Conservation (phyloP, 768 basidiomycete genomes). For the Psilocybe sp. region DNA sequence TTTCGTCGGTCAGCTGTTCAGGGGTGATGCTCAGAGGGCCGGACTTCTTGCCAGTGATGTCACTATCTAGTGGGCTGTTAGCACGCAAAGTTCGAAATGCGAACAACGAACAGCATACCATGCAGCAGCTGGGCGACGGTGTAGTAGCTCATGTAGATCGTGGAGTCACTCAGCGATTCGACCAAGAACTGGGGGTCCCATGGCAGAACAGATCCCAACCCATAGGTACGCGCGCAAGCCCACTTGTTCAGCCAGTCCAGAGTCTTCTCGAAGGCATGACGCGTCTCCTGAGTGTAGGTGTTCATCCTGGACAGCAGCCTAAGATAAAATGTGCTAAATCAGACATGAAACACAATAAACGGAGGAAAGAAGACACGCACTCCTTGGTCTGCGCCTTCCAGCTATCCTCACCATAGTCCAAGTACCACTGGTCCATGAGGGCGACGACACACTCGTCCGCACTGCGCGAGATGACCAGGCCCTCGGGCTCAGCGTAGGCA, state of each 20-base stretch:
- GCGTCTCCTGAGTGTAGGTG: conserved; percentile 87
- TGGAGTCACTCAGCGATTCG: conserved; percentile 95
- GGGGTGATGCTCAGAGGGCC: conserved; percentile 84
- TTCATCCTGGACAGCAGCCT: conserved; percentile 86
- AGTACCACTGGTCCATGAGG: conserved; percentile 98
- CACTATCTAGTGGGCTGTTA: conserved; percentile 38
- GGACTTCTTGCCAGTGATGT: conserved; percentile 70
- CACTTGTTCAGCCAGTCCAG: conserved; percentile 96
- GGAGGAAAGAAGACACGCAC: conserved; percentile 40
- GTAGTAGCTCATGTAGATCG: conserved; percentile 98
- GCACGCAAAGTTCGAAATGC: background rate
- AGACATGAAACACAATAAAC: conserved; percentile 4
- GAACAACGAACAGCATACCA: conserved; percentile 42
- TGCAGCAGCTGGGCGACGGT: conserved; percentile 91
- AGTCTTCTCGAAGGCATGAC: conserved; percentile 87
- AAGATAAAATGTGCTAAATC: conserved; percentile 6
- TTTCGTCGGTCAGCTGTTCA: conserved; percentile 95
- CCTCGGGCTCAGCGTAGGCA: conserved; percentile 94
- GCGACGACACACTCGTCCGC: conserved; percentile 98
- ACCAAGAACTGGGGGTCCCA: conserved; percentile 98
- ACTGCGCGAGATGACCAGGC: conserved; percentile 82
- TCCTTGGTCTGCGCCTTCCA: conserved; percentile 87
- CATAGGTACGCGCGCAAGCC: conserved; percentile 98
- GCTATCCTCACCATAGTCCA: conserved; percentile 90
- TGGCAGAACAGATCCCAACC: conserved; percentile 90